phyloP scores from a whole-genome alignment of 2,329 filamentous ascomycete species.

The Ceratocystis eucalypticola region DNA sequence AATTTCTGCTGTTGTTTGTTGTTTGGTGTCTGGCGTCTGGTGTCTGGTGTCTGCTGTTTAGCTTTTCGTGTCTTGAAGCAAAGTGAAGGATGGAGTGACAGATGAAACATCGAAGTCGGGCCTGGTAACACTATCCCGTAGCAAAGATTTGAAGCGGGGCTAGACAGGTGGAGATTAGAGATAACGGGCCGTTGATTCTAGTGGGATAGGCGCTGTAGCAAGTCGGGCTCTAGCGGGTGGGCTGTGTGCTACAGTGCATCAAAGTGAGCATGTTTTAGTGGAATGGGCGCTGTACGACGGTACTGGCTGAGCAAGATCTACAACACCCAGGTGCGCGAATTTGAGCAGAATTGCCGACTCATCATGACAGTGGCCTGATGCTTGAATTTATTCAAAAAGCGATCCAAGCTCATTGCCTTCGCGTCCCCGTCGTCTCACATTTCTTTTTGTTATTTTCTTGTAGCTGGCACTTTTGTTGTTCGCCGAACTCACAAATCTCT shows the following conservation, averaged over 20 bases:
- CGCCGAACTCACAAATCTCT: neutral
- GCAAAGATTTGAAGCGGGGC: neutral
- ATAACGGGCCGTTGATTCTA: neutral
- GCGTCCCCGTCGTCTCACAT: neutral
- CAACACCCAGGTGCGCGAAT: constrained; percentile 9
- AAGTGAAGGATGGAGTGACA: too few species aligned
- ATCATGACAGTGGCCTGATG: neutral
- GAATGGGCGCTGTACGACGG: neutral
- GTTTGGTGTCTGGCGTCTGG: too few species aligned
- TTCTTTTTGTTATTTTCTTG: neutral
- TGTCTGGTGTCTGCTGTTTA: too few species aligned
- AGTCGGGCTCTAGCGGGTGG: neutral
- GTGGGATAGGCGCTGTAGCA: neutral
- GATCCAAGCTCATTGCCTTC: neutral
- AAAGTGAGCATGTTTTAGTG: neutral
- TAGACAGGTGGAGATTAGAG: neutral
- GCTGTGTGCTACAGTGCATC: neutral
- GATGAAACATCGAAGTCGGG: too few species aligned
- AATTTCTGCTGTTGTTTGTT: neutral
- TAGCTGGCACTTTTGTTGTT: neutral
- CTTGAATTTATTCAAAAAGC: neutral
- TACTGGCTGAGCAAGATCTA: neutral
- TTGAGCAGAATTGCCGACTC: constrained; percentile 13
- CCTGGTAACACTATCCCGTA: neutral
- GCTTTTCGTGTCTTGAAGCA: too few species aligned